Conservation (phyloP, 106 monocot species). For the Acanthochlamys bracteata region DNA sequence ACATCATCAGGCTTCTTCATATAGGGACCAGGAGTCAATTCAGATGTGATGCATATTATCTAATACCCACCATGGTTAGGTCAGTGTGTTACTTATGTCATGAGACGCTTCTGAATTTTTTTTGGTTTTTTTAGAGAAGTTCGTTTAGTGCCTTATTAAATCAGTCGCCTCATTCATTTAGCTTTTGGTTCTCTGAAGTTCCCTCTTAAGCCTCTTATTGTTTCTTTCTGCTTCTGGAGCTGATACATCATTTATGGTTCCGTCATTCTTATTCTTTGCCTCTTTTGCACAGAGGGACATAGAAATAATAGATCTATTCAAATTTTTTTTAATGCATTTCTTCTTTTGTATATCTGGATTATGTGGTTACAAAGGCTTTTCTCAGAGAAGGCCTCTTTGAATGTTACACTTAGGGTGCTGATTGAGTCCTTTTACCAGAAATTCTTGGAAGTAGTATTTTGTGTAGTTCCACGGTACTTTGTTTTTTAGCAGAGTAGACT, state of each 20-base stretch:
- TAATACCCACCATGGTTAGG: conserved; percentile 49
- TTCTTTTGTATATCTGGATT: too few relatives aligned
- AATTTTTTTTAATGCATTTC: too few relatives aligned
- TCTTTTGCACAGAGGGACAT: background rate
- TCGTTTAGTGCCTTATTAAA: background rate
- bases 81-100: conserved; percentile 56
- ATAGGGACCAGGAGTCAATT: conserved; percentile 40
- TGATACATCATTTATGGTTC: background rate
- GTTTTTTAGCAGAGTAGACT: too few relatives aligned
- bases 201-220: conserved; percentile 4
- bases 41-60: conserved; percentile 49
- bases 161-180: background rate
- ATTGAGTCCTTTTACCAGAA: too few relatives aligned
- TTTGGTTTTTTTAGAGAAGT: background rate
- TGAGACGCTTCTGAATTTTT: conserved; percentile 14
- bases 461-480: too few relatives aligned
- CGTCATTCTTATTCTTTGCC: background rate
- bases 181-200: background rate
- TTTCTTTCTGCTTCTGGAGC: background rate
- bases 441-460: too few relatives aligned
- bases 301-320: too few relatives aligned
- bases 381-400: too few relatives aligned
- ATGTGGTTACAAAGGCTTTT: too few relatives aligned
- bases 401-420: too few relatives aligned
- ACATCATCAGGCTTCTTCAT: conserved; percentile 41